Evolutionary conservation across 2,329 filamentous ascomycete genomes (phyloP).

Genomic region (Aspergillus terreus): DNA sequence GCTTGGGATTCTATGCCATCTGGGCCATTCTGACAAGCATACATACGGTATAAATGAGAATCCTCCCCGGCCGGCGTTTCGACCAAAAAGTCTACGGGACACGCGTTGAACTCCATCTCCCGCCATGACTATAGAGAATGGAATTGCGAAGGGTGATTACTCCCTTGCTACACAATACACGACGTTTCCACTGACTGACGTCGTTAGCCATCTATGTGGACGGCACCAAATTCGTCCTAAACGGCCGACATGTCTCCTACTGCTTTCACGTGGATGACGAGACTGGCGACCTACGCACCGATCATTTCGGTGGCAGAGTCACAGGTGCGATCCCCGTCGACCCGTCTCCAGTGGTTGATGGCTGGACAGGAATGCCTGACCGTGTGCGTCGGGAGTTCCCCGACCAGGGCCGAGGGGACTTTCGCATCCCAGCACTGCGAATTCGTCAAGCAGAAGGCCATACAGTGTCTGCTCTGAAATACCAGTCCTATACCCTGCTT

Average conservation of each 20-base stretch:
- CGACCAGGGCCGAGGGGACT: constrained; percentile 61
- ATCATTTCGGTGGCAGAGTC: constrained; percentile 59
- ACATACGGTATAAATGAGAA: too few species aligned
- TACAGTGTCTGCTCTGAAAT: constrained; percentile 57
- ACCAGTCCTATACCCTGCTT: constrained; percentile 54
- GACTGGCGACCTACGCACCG: constrained; percentile 55
- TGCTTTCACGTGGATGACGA: constrained; percentile 59
- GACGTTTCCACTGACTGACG: not conserved
- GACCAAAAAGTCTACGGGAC: too few species aligned
- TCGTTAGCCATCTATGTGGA: constrained; percentile 48
- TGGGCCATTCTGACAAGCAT: too few species aligned
- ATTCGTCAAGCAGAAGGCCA: constrained; percentile 58
- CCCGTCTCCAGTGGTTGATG: constrained; percentile 34
- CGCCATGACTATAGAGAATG: too few species aligned
- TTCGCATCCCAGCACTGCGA: constrained; percentile 58
- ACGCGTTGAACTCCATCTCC: too few species aligned
- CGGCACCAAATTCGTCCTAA: constrained; percentile 55
- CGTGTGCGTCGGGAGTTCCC: constrained; percentile 60
- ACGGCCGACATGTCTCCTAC: constrained; percentile 57
- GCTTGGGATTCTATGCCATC: too few species aligned
- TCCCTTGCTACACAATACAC: not conserved
- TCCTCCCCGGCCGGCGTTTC: too few species aligned
- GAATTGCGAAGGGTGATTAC: not conserved
- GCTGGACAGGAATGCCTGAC: constrained; percentile 53
- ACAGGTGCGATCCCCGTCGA: constrained; percentile 50